Evolutionary conservation across 2,329 filamentous ascomycete genomes (phyloP).

Genomic region (Drechslerella stenobrocha): DNA sequence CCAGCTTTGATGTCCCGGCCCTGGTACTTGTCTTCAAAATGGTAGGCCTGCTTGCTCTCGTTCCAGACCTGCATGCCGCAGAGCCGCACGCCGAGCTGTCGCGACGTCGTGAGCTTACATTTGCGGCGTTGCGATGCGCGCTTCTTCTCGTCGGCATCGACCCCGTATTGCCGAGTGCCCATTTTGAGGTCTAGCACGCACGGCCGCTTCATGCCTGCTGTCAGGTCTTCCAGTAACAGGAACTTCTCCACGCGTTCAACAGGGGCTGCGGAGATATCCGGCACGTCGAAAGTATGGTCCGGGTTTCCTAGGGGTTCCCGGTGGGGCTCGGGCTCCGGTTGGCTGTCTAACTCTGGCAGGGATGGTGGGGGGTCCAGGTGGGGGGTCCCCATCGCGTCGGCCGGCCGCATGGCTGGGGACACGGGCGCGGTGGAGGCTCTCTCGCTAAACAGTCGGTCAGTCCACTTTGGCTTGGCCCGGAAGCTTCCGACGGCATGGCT

Average conservation of each 20-base stretch:
- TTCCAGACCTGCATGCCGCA: constrained; percentile 98
- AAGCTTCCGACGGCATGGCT: constrained; percentile 24
- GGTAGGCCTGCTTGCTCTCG: constrained; percentile 74
- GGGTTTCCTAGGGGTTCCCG: constrained; percentile 54
- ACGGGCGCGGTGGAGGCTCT: constrained; percentile 35
- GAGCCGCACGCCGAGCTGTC: constrained; percentile 85
- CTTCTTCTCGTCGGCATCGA: constrained; percentile 89
- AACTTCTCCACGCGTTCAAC: constrained; percentile 79
- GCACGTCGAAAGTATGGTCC: constrained; percentile 51
- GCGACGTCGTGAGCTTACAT: constrained; percentile 87
- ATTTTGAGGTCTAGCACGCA: constrained; percentile 98
- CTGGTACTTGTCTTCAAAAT: constrained; percentile 99
- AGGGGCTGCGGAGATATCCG: constrained; percentile 55
- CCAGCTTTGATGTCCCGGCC: constrained; percentile 86
- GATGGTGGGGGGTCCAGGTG: constrained; percentile 14
- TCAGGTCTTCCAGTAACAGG: constrained; percentile 88
- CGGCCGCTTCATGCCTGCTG: constrained; percentile 91
- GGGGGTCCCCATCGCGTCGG: constrained; percentile 5
- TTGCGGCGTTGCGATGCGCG: constrained; percentile 90
- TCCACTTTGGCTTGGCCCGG: constrained; percentile 38
- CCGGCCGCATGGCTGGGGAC: constrained; percentile 22
- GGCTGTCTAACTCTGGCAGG: constrained; percentile 16
- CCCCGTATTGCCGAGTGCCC: constrained; percentile 94
- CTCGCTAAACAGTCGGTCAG: constrained; percentile 36
- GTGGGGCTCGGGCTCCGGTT: constrained; percentile 53